These are phyloP conservation scores for Paxillus involutus DNA, from an alignment of 768 basidiomycete genomes.

Conservation along the genomic window DNA sequence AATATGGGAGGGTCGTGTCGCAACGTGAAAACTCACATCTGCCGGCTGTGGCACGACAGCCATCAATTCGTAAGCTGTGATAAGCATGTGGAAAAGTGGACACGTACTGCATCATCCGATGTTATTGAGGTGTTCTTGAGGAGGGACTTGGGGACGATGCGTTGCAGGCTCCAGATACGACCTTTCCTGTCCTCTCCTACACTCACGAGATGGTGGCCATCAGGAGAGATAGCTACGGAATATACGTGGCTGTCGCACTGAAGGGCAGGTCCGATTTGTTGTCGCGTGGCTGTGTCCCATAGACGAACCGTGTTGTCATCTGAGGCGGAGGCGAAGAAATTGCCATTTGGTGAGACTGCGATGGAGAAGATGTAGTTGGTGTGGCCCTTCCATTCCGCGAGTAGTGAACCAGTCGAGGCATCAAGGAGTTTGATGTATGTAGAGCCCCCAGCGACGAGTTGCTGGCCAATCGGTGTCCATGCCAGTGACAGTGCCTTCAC, in stretches of 20 bases:
- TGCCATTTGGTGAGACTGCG: constrained; percentile 14
- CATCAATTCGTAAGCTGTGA: too few species aligned
- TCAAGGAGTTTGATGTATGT: constrained; percentile 9
- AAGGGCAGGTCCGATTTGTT: constrained; percentile 18
- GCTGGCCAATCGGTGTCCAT: constrained; percentile 15
- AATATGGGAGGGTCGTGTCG: too few species aligned
- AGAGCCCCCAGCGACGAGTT: constrained; percentile 6
- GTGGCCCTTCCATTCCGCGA: constrained; percentile 8
- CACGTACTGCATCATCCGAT: too few species aligned
- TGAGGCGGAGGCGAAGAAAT: constrained; percentile 25
- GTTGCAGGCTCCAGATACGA: constrained; percentile 15
- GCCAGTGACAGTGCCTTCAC: constrained; percentile 24
- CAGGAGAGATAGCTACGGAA: constrained; percentile 17
- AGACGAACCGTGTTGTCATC: constrained; percentile 20
- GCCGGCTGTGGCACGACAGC: too few species aligned
- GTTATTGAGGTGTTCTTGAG: too few species aligned
- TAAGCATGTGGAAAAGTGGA: too few species aligned
- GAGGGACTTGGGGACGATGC: too few species aligned
- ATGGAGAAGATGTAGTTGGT: constrained; percentile 19
- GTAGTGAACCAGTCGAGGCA: not conserved
- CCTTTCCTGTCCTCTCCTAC: constrained; percentile 12
- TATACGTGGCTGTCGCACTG: constrained; percentile 7
- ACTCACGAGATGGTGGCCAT: constrained; percentile 12
- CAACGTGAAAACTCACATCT: too few species aligned
- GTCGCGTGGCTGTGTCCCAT: constrained; percentile 21